Evolutionary conservation across 2,329 filamentous ascomycete species (phyloP), one percentile per base, ranked within the genome.

Genomic region (Echinosphaeria canescens): DNA sequence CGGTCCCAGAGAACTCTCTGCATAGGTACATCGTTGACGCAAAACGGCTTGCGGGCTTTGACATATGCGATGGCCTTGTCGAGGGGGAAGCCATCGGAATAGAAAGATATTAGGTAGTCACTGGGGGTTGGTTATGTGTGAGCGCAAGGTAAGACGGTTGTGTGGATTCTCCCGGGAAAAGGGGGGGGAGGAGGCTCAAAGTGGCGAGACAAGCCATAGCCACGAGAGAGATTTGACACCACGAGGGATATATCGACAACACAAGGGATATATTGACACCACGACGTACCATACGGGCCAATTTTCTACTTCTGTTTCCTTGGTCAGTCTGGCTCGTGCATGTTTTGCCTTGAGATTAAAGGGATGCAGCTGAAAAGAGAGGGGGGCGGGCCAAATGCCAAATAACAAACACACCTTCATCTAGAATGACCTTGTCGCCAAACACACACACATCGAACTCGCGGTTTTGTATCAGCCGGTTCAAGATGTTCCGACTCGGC

Each of bases 391-490:
- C n/a, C n/a, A n/a, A n/a, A n/a, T n/a, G n/a, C n/a, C n/a, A n/a
- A n/a, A n/a, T n/a, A n/a, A n/a, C n/a, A n/a, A n/a, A 43, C 58
- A 38, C 38, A 67, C 65, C 64, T 63, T 98, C 88, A 42, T 98
- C 88, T 19, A 98, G 59, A 37, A 98, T 98, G 23, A 93, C 85
- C 51, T 98, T 98, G 54, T 98, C 88, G 25, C 88, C 90, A 53
- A 98, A 98, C 10, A 98, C 85, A 33, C 91, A 75, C 14, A 95
- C 84, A 41, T 98, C 85, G 42, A 98, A 95, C 39, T 95, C 85
- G 26, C 74, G 69, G 36, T 90, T 84, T 18, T 78, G 70, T 36
- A 93, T 85, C 13, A 98, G 60, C 27, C 84, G 70, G 42, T 91
- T 95, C 31, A 98, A 54, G 37, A 98, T 98, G 42, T 92, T 95